Base-by-base conservation (phyloP, 176 grass and related monocot genomes). In the Hsuehochloa calcarea region DNA sequence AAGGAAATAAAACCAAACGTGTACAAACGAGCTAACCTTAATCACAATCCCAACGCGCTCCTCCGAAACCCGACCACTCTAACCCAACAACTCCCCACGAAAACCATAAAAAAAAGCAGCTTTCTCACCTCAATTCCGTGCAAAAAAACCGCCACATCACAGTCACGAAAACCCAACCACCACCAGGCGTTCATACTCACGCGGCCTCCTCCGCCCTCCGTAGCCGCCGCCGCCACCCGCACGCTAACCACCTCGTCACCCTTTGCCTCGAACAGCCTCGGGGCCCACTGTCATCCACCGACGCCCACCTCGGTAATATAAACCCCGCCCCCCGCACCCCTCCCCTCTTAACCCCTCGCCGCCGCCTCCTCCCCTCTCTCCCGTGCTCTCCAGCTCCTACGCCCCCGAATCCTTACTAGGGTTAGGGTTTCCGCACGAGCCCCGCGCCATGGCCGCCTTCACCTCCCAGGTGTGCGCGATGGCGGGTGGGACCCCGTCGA, bases 401-500 rank as follows among this genome's bases (percentile, higher is more conserved):
- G 39, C 79, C 41, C 11, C 25, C 1, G 4, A 61, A 60, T 46
- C 41, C 80, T 25, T 54, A 10, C 25, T 63, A 88, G 37, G 86
- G 68, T 64, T 82, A 78, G 88, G 81, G 81, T 77, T 77, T 6
- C 26, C 26, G 38, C 55, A 11, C 54, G 40, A 85, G 26, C 45
- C 64, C 64, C 54, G 19, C 35, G 68, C 49, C 77, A 82, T 87
- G 92, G 89, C 93, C 23, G 66, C 87, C 66, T 90, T 88, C 76
- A 59, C 91, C 73, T 75, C 68, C 51, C 91, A 93, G 79, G 77
- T 90, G 55, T 74, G 87, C 74, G 91, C 93, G 12, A 82, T 75
- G 79, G 84, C 78, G 3, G 65, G 77, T 43, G 88, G 78, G 5
- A 54, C 80, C 8, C 78, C 89, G 34, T 87, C 89, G 1, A 79